A percentile compares a stretch with the other conserved stretches of the same genome.
Conservation (phyloP, 225 moss, liverwort and hornwort genomes). For the Polytrichum commune region DNA sequence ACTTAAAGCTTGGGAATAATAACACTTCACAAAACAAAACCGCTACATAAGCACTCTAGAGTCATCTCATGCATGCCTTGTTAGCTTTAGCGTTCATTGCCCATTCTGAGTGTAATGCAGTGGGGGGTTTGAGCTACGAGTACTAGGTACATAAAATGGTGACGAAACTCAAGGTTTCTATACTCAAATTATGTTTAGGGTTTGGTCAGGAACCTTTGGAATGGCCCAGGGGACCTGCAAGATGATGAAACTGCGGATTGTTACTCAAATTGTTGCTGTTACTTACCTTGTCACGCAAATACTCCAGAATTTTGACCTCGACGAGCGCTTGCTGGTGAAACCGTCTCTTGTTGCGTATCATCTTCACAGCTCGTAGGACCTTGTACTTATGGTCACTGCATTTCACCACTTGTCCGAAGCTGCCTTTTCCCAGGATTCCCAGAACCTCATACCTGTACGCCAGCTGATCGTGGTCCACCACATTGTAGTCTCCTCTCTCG, state of each 20-base stretch:
- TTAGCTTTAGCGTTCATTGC: neutral
- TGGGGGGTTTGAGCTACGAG: no score
- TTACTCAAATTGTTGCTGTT: neutral
- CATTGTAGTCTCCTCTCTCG: conserved; percentile 73
- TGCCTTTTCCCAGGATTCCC: conserved; percentile 73
- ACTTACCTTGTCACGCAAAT: conserved; percentile 55
- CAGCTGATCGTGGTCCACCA: conserved; percentile 62
- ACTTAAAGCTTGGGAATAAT: no score
- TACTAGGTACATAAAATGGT: no score
- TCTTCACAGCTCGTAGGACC: conserved; percentile 56
- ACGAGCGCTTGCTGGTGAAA: conserved; percentile 79
- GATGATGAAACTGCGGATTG: no score
- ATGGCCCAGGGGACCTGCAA: no score
- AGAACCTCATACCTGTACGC: conserved; percentile 62
- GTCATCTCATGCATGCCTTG: neutral
- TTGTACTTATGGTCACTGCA: conserved; percentile 71
- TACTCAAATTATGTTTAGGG: no score
- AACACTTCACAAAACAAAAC: no score
- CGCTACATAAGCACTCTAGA: neutral
- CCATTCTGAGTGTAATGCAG: neutral
- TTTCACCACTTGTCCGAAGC: conserved; percentile 80
- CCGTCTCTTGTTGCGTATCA: conserved; percentile 65
- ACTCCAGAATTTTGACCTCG: conserved; percentile 70
- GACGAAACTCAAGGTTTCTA: no score
- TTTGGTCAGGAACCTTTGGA: no score